phyloP scores from a whole-genome alignment of 2,329 filamentous ascomycete species.

The Exophiala sp. region DNA sequence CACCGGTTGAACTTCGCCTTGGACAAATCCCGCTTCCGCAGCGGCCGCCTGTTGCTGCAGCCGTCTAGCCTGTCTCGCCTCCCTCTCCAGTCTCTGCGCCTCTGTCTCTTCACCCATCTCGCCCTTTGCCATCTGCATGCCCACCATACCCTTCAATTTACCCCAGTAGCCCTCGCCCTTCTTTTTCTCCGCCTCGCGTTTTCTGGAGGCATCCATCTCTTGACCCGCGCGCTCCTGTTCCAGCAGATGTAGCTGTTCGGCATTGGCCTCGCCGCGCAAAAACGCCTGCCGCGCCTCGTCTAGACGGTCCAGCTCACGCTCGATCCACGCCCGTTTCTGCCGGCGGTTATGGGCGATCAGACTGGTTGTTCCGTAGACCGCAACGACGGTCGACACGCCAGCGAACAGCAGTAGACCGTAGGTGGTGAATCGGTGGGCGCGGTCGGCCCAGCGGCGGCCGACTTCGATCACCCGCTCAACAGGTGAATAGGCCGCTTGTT shows the following conservation, averaged over 20 bases:
- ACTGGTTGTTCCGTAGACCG: conserved; percentile 59
- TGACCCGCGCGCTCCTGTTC: conserved; percentile 42
- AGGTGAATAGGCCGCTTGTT: conserved; percentile 51
- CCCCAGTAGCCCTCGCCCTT: conserved; percentile 33
- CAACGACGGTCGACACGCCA: conserved; percentile 57
- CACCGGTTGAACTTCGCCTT: conserved; percentile 16
- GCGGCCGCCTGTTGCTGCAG: conserved; percentile 2
- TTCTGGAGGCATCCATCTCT: conserved; percentile 39
- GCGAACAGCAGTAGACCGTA: conserved; percentile 53
- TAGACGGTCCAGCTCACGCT: conserved; percentile 42
- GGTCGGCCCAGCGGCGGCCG: conserved; percentile 54
- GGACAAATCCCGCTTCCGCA: conserved; percentile 15
- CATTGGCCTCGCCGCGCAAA: conserved; percentile 36
- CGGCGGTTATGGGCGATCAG: conserved; percentile 63
- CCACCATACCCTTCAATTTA: conserved; percentile 21
- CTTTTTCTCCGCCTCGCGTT: conserved; percentile 37
- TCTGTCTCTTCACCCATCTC: conserved; percentile 23
- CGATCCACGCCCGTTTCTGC: conserved; percentile 57
- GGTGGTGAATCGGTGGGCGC: conserved; percentile 55
- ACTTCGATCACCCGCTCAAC: conserved; percentile 51
- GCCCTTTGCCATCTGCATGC: conserved; percentile 16
- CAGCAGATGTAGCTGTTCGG: conserved; percentile 41
- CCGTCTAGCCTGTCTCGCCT: conserved; percentile 12
- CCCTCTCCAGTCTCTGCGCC: conserved; percentile 9
- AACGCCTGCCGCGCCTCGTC: conserved; percentile 40